A percentile compares a stretch with the other conserved stretches of the same genome.
Conservation (phyloP, 306 rosid genomes). For the Senna tora region DNA sequence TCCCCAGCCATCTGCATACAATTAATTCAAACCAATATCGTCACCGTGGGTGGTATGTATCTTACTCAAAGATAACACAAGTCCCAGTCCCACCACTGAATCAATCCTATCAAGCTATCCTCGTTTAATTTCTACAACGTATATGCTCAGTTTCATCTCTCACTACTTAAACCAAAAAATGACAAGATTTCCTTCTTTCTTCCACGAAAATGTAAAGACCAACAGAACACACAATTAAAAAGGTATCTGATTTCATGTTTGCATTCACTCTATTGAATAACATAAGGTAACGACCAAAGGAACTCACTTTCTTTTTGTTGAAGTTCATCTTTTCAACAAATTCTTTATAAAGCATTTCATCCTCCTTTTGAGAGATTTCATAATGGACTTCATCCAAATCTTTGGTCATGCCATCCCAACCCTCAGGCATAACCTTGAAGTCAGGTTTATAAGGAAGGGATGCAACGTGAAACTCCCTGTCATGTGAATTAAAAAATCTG, state of each 20-base stretch:
- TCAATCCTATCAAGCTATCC: conserved; percentile 15
- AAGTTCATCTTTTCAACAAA: conserved; percentile 82
- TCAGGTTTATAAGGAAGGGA: conserved; percentile 94
- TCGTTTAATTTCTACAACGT: not conserved
- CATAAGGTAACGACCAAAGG: conserved; percentile 1
- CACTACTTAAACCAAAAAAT: not conserved
- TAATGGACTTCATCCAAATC: conserved; percentile 95
- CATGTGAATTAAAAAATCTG: conserved; percentile 88
- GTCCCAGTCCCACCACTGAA: too few relatives aligned
- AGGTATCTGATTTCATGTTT: not conserved
- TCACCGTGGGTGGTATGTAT: not conserved
- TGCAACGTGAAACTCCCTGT: conserved; percentile 93
- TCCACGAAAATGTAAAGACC: conserved; percentile 14
- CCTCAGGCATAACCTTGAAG: conserved; percentile 98
- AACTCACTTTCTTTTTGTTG: conserved; percentile 91
- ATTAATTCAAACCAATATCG: conserved; percentile 31
- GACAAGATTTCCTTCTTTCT: not conserved
- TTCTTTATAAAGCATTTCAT: conserved; percentile 84
- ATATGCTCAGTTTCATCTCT: not conserved
- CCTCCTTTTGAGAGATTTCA: conserved; percentile 86
- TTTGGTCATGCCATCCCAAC: conserved; percentile 94
- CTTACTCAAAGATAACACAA: conserved; percentile 14
- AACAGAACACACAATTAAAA: not conserved
- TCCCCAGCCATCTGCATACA: conserved; percentile 74
- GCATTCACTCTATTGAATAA: conserved; percentile 17